Conservation (phyloP, 305 asterid genomes). For the Fraxinus sp. region DNA sequence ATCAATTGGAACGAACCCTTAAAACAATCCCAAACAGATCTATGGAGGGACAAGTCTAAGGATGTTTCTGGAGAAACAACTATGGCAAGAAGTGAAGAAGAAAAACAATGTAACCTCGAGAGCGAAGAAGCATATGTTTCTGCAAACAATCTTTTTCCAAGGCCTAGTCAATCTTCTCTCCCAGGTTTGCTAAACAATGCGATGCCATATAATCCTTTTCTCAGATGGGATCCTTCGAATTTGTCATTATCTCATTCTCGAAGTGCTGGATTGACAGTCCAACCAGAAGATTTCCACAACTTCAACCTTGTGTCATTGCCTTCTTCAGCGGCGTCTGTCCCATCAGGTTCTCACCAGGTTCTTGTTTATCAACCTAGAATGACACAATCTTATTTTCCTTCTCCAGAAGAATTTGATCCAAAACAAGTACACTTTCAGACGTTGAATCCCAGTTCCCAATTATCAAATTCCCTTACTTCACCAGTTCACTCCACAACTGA, state of each 20-base stretch:
- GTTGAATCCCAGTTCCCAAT: conserved; percentile 30
- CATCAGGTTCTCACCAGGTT: conserved; percentile 42
- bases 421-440: conserved; percentile 43
- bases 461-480: conserved; percentile 31
- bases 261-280: conserved; percentile 34
- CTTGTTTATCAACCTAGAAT: conserved; percentile 51
- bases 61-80: conserved; percentile 24
- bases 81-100: conserved; percentile 31
- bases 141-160: conserved; percentile 30
- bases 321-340: conserved; percentile 26
- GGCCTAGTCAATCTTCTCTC: conserved; percentile 28
- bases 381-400: conserved; percentile 53
- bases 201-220: conserved; percentile 31
- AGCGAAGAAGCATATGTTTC: conserved; percentile 23
- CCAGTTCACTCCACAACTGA: conserved; percentile 27
- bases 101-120: conserved; percentile 27
- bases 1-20: conserved; percentile 27
- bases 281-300: conserved; percentile 45
- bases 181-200: conserved; percentile 34
- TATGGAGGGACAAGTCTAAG: conserved; percentile 29
- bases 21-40: conserved; percentile 17
- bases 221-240: conserved; percentile 72
- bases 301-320: conserved; percentile 39
- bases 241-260: conserved; percentile 50
- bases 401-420: conserved; percentile 31